Base-by-base conservation (phyloP, 2,329 filamentous ascomycete species). In the Ascocoryne sarcoides region DNA sequence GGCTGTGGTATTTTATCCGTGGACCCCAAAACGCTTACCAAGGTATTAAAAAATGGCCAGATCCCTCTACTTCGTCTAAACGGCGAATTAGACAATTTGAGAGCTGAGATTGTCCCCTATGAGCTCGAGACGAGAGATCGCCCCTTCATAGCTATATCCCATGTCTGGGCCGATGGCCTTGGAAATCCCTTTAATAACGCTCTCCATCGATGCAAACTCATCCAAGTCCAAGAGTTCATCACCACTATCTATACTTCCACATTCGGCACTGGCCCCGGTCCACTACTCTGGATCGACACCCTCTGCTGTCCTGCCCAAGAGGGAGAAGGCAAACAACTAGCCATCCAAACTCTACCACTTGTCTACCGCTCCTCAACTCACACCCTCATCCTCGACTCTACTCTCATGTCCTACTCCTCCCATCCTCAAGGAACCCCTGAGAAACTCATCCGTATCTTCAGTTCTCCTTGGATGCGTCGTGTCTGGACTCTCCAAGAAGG, bases 401-500 rank as follows among this genome's bases (percentile, higher is more conserved):
- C 57, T 0, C 45, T 65, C 1, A 50, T 52, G n/a, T 26, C 43
- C 5, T 52, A 53, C 29, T 16, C 30, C 30, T 32, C 30, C n/a
- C n/a, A n/a, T n/a, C n/a, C n/a, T n/a, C n/a, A n/a, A n/a, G n/a
- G n/a, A n/a, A n/a, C n/a, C n/a, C n/a, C 49, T 4, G 60, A 64
- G 32, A 40, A 59, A 10, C 36, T 63, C 0, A 37, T 59, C 4
- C 49, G 59, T 12, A 51, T 62, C 3, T 53, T 62, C 21, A 57
- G 51, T 10, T 63, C 61, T 3, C 49, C 55, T 15, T 66, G 64
- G 63, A 62, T 64, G 49, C 53, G 61, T 32, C 50, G 63, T 4
- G 49, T 65, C 2, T 66, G 63, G 64, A 66, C 64, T 0, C 52
- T 65, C 10, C 63, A 65, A 55, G 63, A 65, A 51, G 63, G 58